phyloP scores from a whole-genome alignment of 768 basidiomycete species.

The Russula foetens region DNA sequence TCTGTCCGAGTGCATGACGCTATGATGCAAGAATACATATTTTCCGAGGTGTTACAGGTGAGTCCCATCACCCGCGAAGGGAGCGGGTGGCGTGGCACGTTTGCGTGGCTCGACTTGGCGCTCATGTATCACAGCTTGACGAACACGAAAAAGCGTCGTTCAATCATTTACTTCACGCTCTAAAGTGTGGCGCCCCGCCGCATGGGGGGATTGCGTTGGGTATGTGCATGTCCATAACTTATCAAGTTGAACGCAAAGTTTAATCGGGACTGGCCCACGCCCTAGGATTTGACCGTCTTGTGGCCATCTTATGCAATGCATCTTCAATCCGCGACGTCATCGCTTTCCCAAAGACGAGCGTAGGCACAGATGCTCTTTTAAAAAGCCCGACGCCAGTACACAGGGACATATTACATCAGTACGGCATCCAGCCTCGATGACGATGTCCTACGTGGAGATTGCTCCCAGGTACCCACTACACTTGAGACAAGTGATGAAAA shows the following conservation, averaged over 20 bases:
- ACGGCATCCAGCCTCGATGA: slow-evolving; percentile 42
- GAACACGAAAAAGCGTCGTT: slow-evolving; percentile 70
- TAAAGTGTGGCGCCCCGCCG: slow-evolving; percentile 86
- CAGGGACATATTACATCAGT: slow-evolving; percentile 48
- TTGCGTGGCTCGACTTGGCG: not conserved
- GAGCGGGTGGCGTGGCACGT: not conserved
- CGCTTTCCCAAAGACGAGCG: slow-evolving; percentile 88
- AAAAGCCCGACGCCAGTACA: slow-evolving; percentile 67
- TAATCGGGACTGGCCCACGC: not conserved
- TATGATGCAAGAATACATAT: slow-evolving; percentile 76
- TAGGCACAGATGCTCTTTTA: slow-evolving; percentile 81
- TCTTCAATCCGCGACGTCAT: slow-evolving; percentile 92
- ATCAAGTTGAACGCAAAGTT: not conserved
- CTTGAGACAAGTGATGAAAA: not conserved
- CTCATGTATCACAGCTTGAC: slow-evolving; percentile 44
- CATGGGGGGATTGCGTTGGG: slow-evolving; percentile 94
- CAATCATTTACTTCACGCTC: slow-evolving; percentile 76
- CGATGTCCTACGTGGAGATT: slow-evolving; percentile 7
- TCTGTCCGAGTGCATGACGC: slow-evolving; percentile 91
- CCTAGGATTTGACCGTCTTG: slow-evolving; percentile 85
- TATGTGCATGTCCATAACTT: slow-evolving; percentile 27
- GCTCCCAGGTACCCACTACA: not conserved
- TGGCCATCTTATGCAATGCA: slow-evolving; percentile 83
- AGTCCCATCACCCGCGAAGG: not conserved
- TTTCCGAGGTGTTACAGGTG: slow-evolving; percentile 71